phyloP scores from a whole-genome alignment of 148 eudicot species.

The Cornus controversa region DNA sequence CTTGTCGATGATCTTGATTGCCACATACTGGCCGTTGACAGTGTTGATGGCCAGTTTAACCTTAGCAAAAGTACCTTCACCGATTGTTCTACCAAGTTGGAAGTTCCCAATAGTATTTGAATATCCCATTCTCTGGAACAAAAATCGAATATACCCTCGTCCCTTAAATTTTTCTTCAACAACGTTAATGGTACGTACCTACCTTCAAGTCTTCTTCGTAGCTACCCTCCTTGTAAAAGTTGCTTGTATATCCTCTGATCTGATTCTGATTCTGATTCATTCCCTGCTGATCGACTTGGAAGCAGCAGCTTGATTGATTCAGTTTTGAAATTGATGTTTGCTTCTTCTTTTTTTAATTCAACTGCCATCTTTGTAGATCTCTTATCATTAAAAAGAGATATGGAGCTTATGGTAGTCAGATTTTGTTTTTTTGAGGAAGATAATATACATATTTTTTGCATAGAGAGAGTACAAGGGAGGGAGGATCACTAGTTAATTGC shows the following conservation, averaged over 20 bases:
- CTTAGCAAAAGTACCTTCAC: slow-evolving; percentile 63
- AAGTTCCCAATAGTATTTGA: slow-evolving; percentile 46
- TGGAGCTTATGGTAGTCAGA: not conserved
- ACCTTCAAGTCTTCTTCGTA: not conserved
- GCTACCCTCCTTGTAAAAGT: not conserved
- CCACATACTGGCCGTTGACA: slow-evolving; percentile 35
- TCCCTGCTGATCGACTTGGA: too few relatives aligned
- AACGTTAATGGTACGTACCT: too few relatives aligned
- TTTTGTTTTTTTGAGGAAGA: not conserved
- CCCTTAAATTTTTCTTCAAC: too few relatives aligned
- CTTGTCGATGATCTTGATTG: slow-evolving; percentile 60
- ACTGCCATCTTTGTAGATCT: not conserved
- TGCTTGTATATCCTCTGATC: too few relatives aligned
- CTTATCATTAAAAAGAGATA: not conserved
- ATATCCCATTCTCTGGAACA: slow-evolving; percentile 26
- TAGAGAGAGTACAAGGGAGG: not conserved
- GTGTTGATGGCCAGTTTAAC: slow-evolving; percentile 44
- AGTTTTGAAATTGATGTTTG: not conserved
- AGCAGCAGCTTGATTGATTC: not conserved
- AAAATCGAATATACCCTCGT: not conserved
- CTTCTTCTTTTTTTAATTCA: not conserved
- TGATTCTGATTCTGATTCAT: too few relatives aligned
- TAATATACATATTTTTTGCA: too few relatives aligned
- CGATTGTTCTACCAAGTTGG: slow-evolving; percentile 42
- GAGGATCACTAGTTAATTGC: not conserved